Percentiles rank a stretch among this genome's conserved stretches.
Conservation (phyloP, 345 rosid species). For the Pseudoturritis turrita region DNA sequence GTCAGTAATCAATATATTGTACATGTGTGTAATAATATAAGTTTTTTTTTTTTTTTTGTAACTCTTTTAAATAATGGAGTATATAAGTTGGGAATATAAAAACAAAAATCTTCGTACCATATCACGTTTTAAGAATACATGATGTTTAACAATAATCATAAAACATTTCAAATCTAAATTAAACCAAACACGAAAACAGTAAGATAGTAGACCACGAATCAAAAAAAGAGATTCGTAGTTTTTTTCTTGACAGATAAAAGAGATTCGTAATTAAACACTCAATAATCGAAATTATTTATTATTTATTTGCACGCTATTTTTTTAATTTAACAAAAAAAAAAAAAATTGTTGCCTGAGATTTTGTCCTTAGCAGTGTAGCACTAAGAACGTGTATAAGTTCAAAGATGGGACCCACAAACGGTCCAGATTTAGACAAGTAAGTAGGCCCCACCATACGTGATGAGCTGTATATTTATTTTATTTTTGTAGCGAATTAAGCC, state of each 20-base stretch:
- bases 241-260: no score
- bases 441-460: slow-evolving; percentile 3
- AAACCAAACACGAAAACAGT: no score
- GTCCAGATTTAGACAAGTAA: slow-evolving; percentile 1
- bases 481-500: not conserved
- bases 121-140: not conserved
- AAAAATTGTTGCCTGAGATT: not conserved
- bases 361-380: not conserved
- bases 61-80: no score
- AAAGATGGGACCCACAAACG: not conserved
- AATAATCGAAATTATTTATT: no score
- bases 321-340: not conserved
- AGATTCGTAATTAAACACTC: no score
- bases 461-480: slow-evolving; percentile 17
- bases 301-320: not conserved
- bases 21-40: not conserved
- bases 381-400: not conserved
- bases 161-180: no score
- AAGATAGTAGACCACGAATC: no score
- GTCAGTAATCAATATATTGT: no score
- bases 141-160: no score
- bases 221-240: no score
- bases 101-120: not conserved
- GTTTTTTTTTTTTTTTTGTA: no score
- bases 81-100: not conserved